Percentiles rank a stretch among this genome's conserved stretches.
Conservation (phyloP, 2,329 filamentous ascomycete genomes). For the Ceratocystis colombiana region DNA sequence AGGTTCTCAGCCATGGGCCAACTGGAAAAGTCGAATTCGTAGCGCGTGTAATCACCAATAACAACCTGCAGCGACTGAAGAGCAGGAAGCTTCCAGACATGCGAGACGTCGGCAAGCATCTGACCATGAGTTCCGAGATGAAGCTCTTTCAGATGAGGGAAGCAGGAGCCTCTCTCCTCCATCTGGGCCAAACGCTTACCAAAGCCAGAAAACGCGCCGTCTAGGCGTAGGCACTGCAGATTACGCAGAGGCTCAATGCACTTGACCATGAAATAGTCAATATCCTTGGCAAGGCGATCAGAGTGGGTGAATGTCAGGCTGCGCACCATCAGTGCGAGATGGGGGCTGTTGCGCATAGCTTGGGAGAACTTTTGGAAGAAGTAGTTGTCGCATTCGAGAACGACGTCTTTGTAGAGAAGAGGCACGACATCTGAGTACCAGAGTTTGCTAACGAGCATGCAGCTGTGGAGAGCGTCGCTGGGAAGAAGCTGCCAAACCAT, state of each 20-base stretch:
- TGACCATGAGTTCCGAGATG: slow-evolving; percentile 20
- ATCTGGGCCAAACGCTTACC: slow-evolving; percentile 14
- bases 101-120: slow-evolving; percentile 2
- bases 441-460: slow-evolving; percentile 9
- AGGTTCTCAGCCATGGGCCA: slow-evolving; percentile 10
- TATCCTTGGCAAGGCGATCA: not conserved
- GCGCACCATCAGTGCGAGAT: slow-evolving; percentile 19
- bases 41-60: slow-evolving; percentile 17
- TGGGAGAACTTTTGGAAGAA: slow-evolving; percentile 24
- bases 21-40: slow-evolving; percentile 17
- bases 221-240: slow-evolving; percentile 16
- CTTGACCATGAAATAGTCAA: slow-evolving; percentile 22
- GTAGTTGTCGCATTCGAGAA: slow-evolving; percentile 22
- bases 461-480: slow-evolving; percentile 9
- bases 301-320: slow-evolving; percentile 15
- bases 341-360: slow-evolving; percentile 19
- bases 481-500: slow-evolving; percentile 18
- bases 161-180: slow-evolving; percentile 8
- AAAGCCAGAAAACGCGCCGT: slow-evolving; percentile 22
- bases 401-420: slow-evolving; percentile 20
- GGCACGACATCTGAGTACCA: slow-evolving; percentile 15
- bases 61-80: slow-evolving; percentile 17
- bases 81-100: slow-evolving; percentile 19
- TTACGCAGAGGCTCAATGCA: slow-evolving; percentile 21
- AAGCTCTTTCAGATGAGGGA: slow-evolving; percentile 17